Percentiles rank a stretch among this genome's conserved stretches.
Conservation (phyloP, 768 basidiomycete species). For the Amanita rimosa region DNA sequence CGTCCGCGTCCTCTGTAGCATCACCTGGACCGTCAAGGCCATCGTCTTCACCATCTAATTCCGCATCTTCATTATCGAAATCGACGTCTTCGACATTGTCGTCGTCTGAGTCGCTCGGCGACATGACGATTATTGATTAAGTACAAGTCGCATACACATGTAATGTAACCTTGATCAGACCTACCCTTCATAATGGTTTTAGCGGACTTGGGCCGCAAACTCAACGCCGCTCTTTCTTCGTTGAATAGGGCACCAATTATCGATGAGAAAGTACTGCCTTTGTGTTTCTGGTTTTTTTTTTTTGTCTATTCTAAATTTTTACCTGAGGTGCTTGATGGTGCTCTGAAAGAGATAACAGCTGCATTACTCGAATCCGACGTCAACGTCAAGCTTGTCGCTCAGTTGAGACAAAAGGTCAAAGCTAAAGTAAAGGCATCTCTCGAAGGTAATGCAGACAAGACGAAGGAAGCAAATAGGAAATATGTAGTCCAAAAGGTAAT, state of each 20-base stretch:
- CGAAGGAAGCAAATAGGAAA: slow-evolving; percentile 74
- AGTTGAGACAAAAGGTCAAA: slow-evolving; percentile 82
- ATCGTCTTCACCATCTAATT: slow-evolving; percentile 27
- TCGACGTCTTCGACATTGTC: slow-evolving; percentile 50
- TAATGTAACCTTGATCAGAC: not conserved
- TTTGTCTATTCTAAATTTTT: slow-evolving; percentile 6
- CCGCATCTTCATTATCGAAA: slow-evolving; percentile 39
- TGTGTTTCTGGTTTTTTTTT: not conserved
- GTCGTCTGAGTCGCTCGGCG: slow-evolving; percentile 52
- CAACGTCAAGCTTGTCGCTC: slow-evolving; percentile 92
- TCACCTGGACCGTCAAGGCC: slow-evolving; percentile 39
- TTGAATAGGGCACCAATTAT: slow-evolving; percentile 79
- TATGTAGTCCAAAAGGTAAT: slow-evolving; percentile 79
- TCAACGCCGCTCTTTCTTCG: slow-evolving; percentile 88
- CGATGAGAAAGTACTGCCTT: slow-evolving; percentile 73
- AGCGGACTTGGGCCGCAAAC: slow-evolving; percentile 86
- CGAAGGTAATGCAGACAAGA: slow-evolving; percentile 56
- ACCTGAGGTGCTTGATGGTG: slow-evolving; percentile 77
- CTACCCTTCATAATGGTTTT: slow-evolving; percentile 62
- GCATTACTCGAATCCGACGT: slow-evolving; percentile 95
- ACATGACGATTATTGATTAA: slow-evolving; percentile 22
- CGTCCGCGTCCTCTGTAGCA: slow-evolving; percentile 55
- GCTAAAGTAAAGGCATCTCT: slow-evolving; percentile 76
- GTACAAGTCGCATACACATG: not conserved
- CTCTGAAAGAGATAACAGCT: slow-evolving; percentile 90